Evolutionary conservation across 192 early-diverging fungal genomes (phyloP).

Genomic region (Backusella morwellensis): DNA sequence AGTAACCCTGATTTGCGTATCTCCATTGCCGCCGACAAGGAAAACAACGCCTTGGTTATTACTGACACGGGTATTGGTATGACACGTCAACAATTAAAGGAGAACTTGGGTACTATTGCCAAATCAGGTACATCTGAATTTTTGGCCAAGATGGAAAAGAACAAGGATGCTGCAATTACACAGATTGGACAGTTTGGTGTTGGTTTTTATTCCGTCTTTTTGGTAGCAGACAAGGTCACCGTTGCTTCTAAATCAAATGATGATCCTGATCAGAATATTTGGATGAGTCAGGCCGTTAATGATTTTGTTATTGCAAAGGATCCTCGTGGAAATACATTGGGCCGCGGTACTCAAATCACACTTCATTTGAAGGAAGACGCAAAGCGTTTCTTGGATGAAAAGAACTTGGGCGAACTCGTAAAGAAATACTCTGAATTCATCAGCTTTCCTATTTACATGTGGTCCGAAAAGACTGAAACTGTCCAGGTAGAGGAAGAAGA

Average conservation of each 20-base stretch:
- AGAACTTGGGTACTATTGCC: conserved; percentile 96
- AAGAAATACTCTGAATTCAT: conserved; percentile 95
- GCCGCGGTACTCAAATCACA: conserved; percentile 93
- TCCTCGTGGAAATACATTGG: conserved; percentile 85
- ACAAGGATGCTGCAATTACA: conserved; percentile 71
- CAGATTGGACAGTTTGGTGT: conserved; percentile 99
- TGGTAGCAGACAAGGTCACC: conserved; percentile 92
- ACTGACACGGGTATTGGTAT: conserved; percentile 95
- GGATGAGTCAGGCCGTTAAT: conserved; percentile 90
- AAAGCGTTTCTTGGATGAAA: conserved; percentile 73
- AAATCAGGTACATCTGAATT: conserved; percentile 96
- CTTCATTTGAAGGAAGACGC: conserved; percentile 90
- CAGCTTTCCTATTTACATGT: conserved; percentile 95
- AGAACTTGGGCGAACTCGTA: conserved; percentile 66
- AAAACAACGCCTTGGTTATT: conserved; percentile 75
- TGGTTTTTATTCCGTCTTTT: conserved; percentile 97
- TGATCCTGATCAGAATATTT: conserved; percentile 82
- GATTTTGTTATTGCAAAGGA: conserved; percentile 91
- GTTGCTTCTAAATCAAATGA: conserved; percentile 91
- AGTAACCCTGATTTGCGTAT: conserved; percentile 76
- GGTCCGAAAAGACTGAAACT: conserved; percentile 58
- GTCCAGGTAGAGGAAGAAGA: conserved; percentile 52
- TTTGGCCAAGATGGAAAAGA: conserved; percentile 73
- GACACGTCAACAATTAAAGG: conserved; percentile 84
- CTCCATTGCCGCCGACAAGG: conserved; percentile 73